Base-by-base conservation (phyloP, 306 rosid genomes). In the Styphnolobium japonicum region DNA sequence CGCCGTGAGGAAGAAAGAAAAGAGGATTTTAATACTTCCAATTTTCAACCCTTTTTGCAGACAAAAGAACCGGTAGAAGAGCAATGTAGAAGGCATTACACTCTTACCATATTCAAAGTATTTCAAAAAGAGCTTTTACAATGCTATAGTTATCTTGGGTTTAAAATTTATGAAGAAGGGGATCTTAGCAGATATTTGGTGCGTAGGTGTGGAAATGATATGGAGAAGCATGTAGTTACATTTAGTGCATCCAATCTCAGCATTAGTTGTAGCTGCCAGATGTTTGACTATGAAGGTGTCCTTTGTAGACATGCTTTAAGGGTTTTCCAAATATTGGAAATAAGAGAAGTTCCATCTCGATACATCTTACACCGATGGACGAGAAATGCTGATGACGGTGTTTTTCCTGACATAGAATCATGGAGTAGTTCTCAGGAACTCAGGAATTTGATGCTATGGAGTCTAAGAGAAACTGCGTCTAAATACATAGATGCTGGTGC, bases 201-300 rank as follows among this genome's bases (percentile, higher is more conserved):
- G 77, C 95, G 96, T 7, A 92, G 73, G 84, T 78, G 89, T 27
- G 98, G 91, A 82, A 90, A 87, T 29, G 97, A 95, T 67, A 85
- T 60, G 39, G 98, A 92, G 82, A 92, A 90, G 83, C 86, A 85
- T 74, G 73, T 91, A 2, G 97, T 95, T 31, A 91, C 94, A 19
- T 83, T 87, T 71, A 76, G 74, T 81, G 86, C 90, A 55, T 71
- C 97, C 67, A 84, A 85, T 76, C 81, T 90, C 70, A 86, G 70
- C 19, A 83, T 85, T 61, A 73, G 83, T 49, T 95, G 98, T 72
- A 93, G 96, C 88, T 95, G 98, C 64, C 96, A 80, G 86, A 95
- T 95, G 98, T 95, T 92, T 84, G 98, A 95, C 80, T 90, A 86
- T 9, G 98, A 95, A 85, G 98, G 98, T 21, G 79, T 95, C 72